Evolutionary conservation across 2,329 filamentous ascomycete genomes (phyloP).

Genomic region (Trichoderma sp.): DNA sequence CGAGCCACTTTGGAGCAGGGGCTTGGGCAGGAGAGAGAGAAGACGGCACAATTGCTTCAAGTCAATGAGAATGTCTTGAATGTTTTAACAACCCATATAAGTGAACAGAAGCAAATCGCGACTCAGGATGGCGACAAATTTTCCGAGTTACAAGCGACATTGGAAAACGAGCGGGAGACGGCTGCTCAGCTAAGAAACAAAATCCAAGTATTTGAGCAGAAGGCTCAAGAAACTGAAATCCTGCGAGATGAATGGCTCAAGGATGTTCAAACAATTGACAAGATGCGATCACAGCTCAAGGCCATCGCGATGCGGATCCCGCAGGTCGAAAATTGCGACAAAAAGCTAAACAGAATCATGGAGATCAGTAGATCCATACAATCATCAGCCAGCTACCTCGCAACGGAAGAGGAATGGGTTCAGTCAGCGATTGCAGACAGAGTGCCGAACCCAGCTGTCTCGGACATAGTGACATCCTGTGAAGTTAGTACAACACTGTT

Average conservation of each 20-base stretch:
- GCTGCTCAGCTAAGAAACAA: conserved; percentile 22
- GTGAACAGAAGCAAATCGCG: conserved; percentile 24
- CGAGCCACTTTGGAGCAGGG: conserved; percentile 24
- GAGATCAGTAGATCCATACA: conserved; percentile 30
- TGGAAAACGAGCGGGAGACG: not conserved
- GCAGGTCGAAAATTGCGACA: conserved; percentile 27
- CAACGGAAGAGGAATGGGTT: conserved; percentile 32
- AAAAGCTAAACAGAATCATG: conserved; percentile 28
- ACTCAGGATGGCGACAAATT: not conserved
- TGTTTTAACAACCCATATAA: conserved; percentile 21
- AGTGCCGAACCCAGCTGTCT: not conserved
- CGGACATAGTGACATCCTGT: not conserved
- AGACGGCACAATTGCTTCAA: conserved; percentile 21
- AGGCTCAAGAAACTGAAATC: conserved; percentile 22
- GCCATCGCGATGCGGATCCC: conserved; percentile 27
- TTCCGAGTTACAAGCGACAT: not conserved
- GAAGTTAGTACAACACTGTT: not conserved
- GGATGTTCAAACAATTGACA: conserved; percentile 30
- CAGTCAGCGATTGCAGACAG: conserved; percentile 24
- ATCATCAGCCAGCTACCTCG: conserved; percentile 31
- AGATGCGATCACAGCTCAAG: conserved; percentile 27
- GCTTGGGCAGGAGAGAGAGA: conserved; percentile 25
- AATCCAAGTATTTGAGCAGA: conserved; percentile 25
- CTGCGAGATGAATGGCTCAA: conserved; percentile 29
- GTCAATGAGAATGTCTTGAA: not conserved